These are phyloP conservation scores for Colletotrichum tropicicola DNA, from an alignment of 2,329 filamentous ascomycete species.

Conservation along the genomic window DNA sequence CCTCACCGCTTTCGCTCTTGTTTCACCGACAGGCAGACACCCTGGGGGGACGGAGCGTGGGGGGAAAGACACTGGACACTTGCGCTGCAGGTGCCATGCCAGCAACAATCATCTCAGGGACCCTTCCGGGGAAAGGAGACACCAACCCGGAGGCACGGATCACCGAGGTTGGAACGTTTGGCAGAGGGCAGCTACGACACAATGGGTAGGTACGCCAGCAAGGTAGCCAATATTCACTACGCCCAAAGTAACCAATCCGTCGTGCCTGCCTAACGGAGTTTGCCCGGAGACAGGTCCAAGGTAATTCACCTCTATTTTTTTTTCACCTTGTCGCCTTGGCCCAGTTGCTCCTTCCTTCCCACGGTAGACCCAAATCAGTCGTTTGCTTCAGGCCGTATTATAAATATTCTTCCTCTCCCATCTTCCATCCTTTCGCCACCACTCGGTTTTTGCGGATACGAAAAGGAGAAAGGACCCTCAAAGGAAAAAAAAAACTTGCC, in stretches of 20 bases:
- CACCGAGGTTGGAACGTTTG: not conserved
- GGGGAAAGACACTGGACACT: not conserved
- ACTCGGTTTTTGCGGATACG: not conserved
- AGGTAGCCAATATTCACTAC: not conserved
- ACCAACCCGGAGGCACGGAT: not conserved
- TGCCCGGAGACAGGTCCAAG: not conserved
- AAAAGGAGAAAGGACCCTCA: not conserved
- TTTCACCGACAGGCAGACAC: conserved; percentile 24
- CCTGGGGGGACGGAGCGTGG: conserved; percentile 20
- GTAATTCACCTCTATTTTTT: not conserved
- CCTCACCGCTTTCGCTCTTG: conserved; percentile 26
- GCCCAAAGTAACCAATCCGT: conserved; percentile 1
- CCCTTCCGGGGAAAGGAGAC: conserved; percentile 5
- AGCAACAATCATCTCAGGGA: not conserved
- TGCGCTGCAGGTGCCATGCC: not conserved
- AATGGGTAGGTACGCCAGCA: not conserved
- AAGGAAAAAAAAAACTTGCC: not conserved
- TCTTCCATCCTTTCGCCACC: conserved; percentile 3
- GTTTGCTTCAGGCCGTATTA: not conserved
- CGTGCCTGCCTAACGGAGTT: conserved; percentile 4
- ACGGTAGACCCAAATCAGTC: not conserved
- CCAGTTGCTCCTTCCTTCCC: conserved; percentile 1
- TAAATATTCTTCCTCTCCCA: not conserved
- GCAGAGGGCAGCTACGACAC: not conserved
- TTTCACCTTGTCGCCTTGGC: not conserved